Percentiles rank a stretch among this genome's conserved stretches.
These are phyloP conservation scores for Krasilnikovozyma curviuscula DNA, from an alignment of 768 basidiomycete genomes.

Conservation along the genomic window DNA sequence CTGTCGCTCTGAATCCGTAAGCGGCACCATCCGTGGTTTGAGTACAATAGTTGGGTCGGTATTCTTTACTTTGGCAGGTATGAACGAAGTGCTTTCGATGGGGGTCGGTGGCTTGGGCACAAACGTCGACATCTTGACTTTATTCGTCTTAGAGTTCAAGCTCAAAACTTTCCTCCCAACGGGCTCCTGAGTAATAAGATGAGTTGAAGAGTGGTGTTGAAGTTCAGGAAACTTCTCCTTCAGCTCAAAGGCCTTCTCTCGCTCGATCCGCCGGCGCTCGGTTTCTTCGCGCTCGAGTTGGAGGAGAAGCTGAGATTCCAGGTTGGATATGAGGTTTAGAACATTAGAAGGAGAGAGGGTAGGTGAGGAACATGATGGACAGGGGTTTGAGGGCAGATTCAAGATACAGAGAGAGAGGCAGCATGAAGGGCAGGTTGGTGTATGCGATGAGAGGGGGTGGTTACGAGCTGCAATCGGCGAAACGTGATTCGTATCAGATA, in stretches of 20 bases:
- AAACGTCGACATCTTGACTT: conserved; percentile 5
- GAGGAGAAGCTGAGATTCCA: neutral
- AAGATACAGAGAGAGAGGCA: conserved; percentile 8
- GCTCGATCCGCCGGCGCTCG: conserved; percentile 2
- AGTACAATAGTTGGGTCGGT: too few relatives aligned
- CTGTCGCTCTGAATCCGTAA: too few relatives aligned
- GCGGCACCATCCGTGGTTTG: too few relatives aligned
- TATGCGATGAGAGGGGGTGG: conserved; percentile 4
- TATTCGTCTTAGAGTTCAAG: conserved; percentile 10
- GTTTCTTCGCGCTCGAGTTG: neutral
- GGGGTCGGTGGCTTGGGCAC: conserved; percentile 8
- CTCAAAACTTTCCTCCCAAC: conserved; percentile 6
- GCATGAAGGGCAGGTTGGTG: conserved; percentile 6
- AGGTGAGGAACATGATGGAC: conserved; percentile 7
- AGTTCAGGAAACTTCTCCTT: neutral
- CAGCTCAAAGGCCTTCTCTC: conserved; percentile 1
- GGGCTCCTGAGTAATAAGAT: neutral
- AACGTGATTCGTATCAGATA: neutral
- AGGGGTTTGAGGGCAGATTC: conserved; percentile 8
- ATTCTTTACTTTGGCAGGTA: too few relatives aligned
- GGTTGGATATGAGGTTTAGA: neutral
- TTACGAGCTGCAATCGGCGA: conserved; percentile 2
- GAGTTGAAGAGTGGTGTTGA: neutral
- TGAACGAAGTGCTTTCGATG: too few relatives aligned
- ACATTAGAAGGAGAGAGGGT: conserved; percentile 2